Conservation (phyloP, 2,329 filamentous ascomycete species). For the Apiospora arundinis region DNA sequence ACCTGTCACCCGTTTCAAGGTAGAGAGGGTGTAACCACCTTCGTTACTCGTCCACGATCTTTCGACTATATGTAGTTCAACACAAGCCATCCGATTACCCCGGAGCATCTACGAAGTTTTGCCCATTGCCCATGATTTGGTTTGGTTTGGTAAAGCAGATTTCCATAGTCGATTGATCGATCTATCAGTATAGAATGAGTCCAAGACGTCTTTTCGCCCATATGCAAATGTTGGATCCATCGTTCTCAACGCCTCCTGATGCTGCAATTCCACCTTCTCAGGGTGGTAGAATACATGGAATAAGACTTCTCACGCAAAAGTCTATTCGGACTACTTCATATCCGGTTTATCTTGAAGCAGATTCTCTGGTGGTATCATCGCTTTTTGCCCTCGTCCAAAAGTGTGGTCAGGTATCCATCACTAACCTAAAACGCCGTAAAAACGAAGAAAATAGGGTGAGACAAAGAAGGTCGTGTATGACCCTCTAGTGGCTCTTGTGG, state of each 20-base stretch:
- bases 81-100: not conserved
- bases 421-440: slow-evolving; percentile 15
- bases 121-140: not conserved
- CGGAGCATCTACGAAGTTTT: not conserved
- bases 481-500: slow-evolving; percentile 27
- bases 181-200: not conserved
- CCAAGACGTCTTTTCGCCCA: not conserved
- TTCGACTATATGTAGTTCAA: not conserved
- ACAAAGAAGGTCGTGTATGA: not conserved
- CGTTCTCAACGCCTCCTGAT: slow-evolving; percentile 8
- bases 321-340: not conserved
- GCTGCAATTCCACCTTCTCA: not conserved
- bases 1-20: not conserved
- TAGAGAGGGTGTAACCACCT: not conserved
- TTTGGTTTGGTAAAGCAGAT: not conserved
- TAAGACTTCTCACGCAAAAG: not conserved
- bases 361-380: slow-evolving; percentile 21
- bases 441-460: slow-evolving; percentile 12
- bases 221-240: slow-evolving; percentile 8
- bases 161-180: not conserved
- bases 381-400: slow-evolving; percentile 3
- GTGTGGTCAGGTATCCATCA: slow-evolving; percentile 11
- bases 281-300: not conserved
- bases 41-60: not conserved
- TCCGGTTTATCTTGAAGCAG: not conserved